These are phyloP conservation scores for Phytophthora sp. DNA, from an alignment of 352 stramenopile species.

Conservation along the genomic window DNA sequence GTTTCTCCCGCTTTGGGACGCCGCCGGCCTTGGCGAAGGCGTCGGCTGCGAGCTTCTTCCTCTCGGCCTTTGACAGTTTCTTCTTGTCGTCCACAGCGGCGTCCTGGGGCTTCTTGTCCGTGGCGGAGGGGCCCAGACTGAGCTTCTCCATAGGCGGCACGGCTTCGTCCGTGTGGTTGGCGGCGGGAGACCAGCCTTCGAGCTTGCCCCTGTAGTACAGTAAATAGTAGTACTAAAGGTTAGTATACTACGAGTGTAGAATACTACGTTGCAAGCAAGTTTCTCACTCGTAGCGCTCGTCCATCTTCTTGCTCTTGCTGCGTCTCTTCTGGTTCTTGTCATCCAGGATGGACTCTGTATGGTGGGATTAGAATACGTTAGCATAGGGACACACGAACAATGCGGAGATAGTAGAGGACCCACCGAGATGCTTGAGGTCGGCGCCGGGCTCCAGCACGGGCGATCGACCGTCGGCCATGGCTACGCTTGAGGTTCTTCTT, in stretches of 20 bases:
- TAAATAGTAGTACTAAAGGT: constrained; percentile 11
- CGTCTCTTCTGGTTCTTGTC: constrained; percentile 40
- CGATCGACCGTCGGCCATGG: constrained; percentile 51
- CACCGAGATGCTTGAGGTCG: constrained; percentile 59
- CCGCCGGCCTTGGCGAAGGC: constrained; percentile 60
- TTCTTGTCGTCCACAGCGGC: constrained; percentile 34
- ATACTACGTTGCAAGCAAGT: background rate
- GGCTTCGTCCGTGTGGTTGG: constrained; percentile 11
- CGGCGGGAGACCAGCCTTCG: constrained; percentile 72
- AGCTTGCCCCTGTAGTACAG: constrained; percentile 52
- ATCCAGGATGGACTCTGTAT: constrained; percentile 45
- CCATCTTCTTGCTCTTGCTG: constrained; percentile 33
- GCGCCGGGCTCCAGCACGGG: constrained; percentile 48
- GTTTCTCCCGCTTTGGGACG: constrained; percentile 75
- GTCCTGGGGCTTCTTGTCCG: background rate
- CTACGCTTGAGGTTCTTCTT: constrained; percentile 3
- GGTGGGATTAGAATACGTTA: background rate
- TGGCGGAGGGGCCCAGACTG: constrained; percentile 46
- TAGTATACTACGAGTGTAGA: background rate
- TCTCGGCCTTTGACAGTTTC: constrained; percentile 65
- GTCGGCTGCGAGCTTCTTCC: constrained; percentile 75
- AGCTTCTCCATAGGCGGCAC: constrained; percentile 58
- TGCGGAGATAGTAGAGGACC: too few species aligned
- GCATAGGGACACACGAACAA: background rate
- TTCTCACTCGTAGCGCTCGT: constrained; percentile 46